Evolutionary conservation across 768 basidiomycete species (phyloP), one percentile per base, ranked within the genome.

Genomic region (Lactarius hengduanensis): DNA sequence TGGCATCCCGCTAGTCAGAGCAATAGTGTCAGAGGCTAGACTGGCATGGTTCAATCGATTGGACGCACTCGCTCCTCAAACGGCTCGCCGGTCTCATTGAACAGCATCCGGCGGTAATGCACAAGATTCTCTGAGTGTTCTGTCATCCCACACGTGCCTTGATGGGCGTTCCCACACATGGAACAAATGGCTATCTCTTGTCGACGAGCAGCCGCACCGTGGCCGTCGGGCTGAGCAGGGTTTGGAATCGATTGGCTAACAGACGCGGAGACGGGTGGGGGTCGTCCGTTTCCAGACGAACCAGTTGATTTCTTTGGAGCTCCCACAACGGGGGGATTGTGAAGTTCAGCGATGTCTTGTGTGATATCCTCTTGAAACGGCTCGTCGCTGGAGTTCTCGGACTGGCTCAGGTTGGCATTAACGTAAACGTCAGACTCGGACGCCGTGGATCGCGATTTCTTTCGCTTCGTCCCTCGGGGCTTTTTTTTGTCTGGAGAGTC

Each of bases 11-110:
- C 90, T 91, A 72, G n/a, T 18, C 58, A 66, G 45, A 58, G 63
- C 2, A 56, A 57, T 45, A 59, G 60, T 70, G 60, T 61, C 64
- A 59, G 54, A 56, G 20, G 18, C n/a, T 32, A 71, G 18, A 61
- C 43, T 16, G 26, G 45, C 64, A 59, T 18, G 26, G 22, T 56
- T 18, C 54, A 26, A 65, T 57, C 13, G 18, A 20, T 22, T 64
- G 3, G 30, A 77, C 78, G 70, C 75, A 90, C 91, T 71, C 90
- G 79, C 43, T 82, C 80, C 73, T 88, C 85, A 71, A 83, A 80
- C 54, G 89, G 79, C 69, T 93, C 91, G 70, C 87, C 86, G 18
- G 83, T 81, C n/a, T 82, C 79, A 67, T 89, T 80, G 67, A 92
- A 75, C 43, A 92, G 75, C 78, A 91, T 86, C 56, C 82, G 79